Evolutionary conservation across 768 basidiomycete species (phyloP), one percentile per base, ranked within the genome.

Genomic region (Ephemerocybe angulata): DNA sequence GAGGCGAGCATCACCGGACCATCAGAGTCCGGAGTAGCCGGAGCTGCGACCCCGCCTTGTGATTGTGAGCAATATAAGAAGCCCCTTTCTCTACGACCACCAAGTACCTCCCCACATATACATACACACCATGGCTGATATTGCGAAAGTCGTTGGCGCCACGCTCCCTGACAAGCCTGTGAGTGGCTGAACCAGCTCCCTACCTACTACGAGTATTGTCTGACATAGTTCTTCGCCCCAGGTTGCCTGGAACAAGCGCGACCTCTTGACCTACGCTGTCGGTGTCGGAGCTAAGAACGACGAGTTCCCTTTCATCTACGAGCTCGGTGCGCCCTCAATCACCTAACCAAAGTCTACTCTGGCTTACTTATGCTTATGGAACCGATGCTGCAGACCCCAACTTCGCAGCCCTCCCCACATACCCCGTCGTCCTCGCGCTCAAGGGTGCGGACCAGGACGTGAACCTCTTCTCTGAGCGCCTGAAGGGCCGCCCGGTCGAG

Each of bases 231-330:
- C 19, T 12, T 24, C 28, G 21, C 17, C 25, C 3, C 43, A 92
- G 89, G 91, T 90, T 24, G 69, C 81, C 1, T 94, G 92, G 92
- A 91, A 88, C 65, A 85, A 86, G 70, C 82, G 90, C 49, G 92
- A 94, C 69, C 72, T 93, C 17, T 71, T 94, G 56, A 79, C 83
- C 1, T 94, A 93, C 60, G 87, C 89, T 12, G 73, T 84, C 24
- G 90, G 89, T 13, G 85, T 94, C 33, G 93, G 92, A 13, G 90
- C 90, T 15, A 91, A 90, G 69, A 76, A 76, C 37, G 77, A 87
- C 48, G 90, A 93, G 52, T 78, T 82, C 43, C 70, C 76, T 4
- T 77, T 90, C 43, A 76, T 87, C 29, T 93, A 92, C 67, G 83
- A 86, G 58, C 82, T 85, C 38, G 75, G 84, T 85, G 59, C 66